A percentile compares a stretch with the other conserved stretches of the same genome.
These are phyloP conservation scores for Phytopythium sindhum DNA, from an alignment of 352 stramenopile genomes.

Conservation along the genomic window DNA sequence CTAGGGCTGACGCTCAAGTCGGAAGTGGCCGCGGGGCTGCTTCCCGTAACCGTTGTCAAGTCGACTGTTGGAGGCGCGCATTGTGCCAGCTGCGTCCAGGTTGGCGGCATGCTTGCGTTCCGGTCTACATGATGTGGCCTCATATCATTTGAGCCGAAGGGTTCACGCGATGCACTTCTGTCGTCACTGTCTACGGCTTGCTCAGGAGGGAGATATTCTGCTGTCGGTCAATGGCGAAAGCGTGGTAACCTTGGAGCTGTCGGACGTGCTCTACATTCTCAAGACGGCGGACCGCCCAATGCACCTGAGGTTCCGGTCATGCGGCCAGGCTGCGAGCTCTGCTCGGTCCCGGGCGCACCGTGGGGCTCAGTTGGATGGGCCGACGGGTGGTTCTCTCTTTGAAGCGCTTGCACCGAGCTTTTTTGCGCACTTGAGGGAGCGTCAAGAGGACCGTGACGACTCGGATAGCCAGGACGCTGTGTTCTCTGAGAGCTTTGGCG, in stretches of 20 bases:
- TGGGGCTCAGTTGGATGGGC: slow-evolving; percentile 5
- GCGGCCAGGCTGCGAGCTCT: slow-evolving; percentile 1
- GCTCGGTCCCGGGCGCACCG: slow-evolving; percentile 15
- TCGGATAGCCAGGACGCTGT: slow-evolving; percentile 66
- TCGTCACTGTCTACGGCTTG: background rate
- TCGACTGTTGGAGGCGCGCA: slow-evolving; percentile 43
- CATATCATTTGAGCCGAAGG: background rate
- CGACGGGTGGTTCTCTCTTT: slow-evolving; percentile 22
- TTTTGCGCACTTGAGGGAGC: background rate
- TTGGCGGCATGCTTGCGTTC: slow-evolving; percentile 13
- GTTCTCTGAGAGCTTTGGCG: slow-evolving; percentile 73
- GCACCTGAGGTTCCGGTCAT: slow-evolving; percentile 53
- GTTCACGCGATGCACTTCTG: background rate
- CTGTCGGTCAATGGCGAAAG: slow-evolving; percentile 69
- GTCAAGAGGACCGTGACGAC: slow-evolving; percentile 42
- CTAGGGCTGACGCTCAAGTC: slow-evolving; percentile 52
- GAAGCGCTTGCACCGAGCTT: slow-evolving; percentile 7
- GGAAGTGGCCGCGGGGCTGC: slow-evolving; percentile 22
- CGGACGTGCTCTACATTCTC: slow-evolving; percentile 60
- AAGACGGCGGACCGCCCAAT: slow-evolving; percentile 68
- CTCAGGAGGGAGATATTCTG: slow-evolving; percentile 66
- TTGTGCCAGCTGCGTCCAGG: slow-evolving; percentile 51
- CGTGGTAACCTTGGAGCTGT: slow-evolving; percentile 59
- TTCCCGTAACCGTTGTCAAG: slow-evolving; percentile 45
- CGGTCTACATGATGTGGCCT: background rate